Base-by-base conservation (phyloP, 805 yeast genomes). In the Candida broadrunensis region DNA sequence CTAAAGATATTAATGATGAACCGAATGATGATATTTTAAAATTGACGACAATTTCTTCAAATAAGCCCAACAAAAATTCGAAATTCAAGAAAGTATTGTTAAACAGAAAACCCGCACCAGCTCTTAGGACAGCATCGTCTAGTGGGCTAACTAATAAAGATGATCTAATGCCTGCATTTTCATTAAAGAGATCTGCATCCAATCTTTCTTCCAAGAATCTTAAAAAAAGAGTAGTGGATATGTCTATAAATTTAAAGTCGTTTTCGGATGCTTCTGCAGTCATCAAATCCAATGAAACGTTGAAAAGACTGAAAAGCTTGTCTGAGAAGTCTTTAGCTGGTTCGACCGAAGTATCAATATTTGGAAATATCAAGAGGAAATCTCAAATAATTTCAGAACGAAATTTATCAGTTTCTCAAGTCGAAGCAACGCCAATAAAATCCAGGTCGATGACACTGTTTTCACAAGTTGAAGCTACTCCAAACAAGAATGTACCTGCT, bases 181-280 rank as follows among this genome's bases (percentile, higher is more conserved):
- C 61, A n/a, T 46, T 70, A 25, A 67, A 61, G 42, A 48, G 73
- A 35, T 66, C 73, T 3, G 67, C 65, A 41, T 70, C 75, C 0
- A 67, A 59, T 37, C 53, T 70, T 29, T 62, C 68, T 2, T 58
- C 74, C 1, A 67, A 63, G 33, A 60, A 63, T 41, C 47, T 70
- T 37, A 63, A 65, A 18, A 56, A 63, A 37, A 45, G 75, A 30
- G 73, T 68, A 48, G 72, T 70, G 16, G 75, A 70, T 35, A 56
- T 70, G 47, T 59, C 68, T 7, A 36, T 42, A 33, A 45, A 33
- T 32, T 29, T 42, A 37, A 44, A 36, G 31, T 25, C 29, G 5
- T 25, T 25, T n/a, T 8, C 8, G 7, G 29, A 25, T 25, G 9
- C 7, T 8, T 11, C 29, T 9, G 29, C 5, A n/a, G 6, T 9